Conservation (phyloP, 2,329 filamentous ascomycete species). For the Aspergillus sp. region DNA sequence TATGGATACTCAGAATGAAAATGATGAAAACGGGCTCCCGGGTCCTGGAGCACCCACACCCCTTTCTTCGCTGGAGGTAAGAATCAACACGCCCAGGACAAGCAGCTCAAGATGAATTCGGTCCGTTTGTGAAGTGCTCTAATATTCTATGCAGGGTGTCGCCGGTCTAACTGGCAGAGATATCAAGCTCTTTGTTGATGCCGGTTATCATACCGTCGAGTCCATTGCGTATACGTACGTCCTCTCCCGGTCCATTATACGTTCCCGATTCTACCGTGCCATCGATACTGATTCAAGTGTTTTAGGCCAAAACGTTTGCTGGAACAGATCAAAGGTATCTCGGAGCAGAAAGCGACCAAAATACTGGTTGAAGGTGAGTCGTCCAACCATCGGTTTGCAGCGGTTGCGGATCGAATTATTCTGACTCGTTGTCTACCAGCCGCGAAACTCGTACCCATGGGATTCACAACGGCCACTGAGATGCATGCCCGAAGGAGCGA, state of each 20-base stretch:
- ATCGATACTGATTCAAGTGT: neutral
- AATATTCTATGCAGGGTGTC: constrained; percentile 55
- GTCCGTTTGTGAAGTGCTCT: neutral
- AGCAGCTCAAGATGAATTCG: neutral
- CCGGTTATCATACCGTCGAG: constrained; percentile 91
- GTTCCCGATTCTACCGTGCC: neutral
- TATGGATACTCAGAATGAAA: constrained; percentile 59
- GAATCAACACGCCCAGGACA: constrained; percentile 11
- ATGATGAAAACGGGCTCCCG: constrained; percentile 64
- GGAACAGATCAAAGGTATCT: constrained; percentile 96
- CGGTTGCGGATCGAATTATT: neutral
- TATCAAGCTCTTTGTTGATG: constrained; percentile 84
- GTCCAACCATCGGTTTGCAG: neutral
- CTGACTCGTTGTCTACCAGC: constrained; percentile 43
- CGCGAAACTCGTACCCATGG: constrained; percentile 94
- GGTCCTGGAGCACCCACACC: constrained; percentile 92
- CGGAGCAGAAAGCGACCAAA: constrained; percentile 90
- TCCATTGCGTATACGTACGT: constrained; percentile 82
- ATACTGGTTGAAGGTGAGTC: constrained; percentile 75
- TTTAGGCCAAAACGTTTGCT: constrained; percentile 58
- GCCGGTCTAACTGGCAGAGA: constrained; percentile 88
- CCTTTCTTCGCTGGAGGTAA: constrained; percentile 73
- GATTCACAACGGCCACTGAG: constrained; percentile 96
- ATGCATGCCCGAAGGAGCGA: constrained; percentile 97
- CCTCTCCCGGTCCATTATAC: neutral